Conservation (phyloP, 2,329 filamentous ascomycete genomes). For the Septoria petroselini region DNA sequence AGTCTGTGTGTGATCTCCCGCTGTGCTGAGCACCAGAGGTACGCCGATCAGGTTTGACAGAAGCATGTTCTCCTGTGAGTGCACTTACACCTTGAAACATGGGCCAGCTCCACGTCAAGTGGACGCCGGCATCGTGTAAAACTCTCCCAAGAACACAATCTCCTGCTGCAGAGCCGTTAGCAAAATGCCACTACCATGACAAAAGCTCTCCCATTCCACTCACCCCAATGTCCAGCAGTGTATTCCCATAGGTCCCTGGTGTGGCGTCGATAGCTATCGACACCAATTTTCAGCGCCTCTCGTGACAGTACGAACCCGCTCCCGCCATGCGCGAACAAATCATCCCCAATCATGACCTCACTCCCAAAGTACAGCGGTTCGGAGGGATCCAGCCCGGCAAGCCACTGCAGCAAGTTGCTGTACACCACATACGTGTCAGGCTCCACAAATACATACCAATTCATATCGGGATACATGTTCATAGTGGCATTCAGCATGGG, state of each 20-base stretch:
- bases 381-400: slow-evolving; percentile 49
- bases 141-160: slow-evolving; percentile 53
- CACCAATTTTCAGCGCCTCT: slow-evolving; percentile 37
- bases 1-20: not conserved
- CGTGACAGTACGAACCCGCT: slow-evolving; percentile 45
- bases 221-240: slow-evolving; percentile 50
- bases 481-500: slow-evolving; percentile 40
- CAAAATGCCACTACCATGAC: no score
- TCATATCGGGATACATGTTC: slow-evolving; percentile 45
- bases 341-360: slow-evolving; percentile 48
- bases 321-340: slow-evolving; percentile 44
- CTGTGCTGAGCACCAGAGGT: not conserved
- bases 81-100: slow-evolving; percentile 40
- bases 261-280: slow-evolving; percentile 42
- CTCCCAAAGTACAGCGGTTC: slow-evolving; percentile 54
- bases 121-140: slow-evolving; percentile 44
- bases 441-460: slow-evolving; percentile 60
- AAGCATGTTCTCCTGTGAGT: slow-evolving; percentile 31
- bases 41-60: no score
- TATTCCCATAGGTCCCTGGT: slow-evolving; percentile 43
- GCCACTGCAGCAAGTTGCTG: slow-evolving; percentile 53
- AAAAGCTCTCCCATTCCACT: no score
- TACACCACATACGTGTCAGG: slow-evolving; percentile 58
- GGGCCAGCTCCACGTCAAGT: slow-evolving; percentile 44
- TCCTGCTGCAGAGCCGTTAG: slow-evolving; percentile 31